Evolutionary conservation across 1,284 basidiomycete genomes (phyloP), one percentile per base, ranked within the genome.

Genomic region (Ganoderma sinense): DNA sequence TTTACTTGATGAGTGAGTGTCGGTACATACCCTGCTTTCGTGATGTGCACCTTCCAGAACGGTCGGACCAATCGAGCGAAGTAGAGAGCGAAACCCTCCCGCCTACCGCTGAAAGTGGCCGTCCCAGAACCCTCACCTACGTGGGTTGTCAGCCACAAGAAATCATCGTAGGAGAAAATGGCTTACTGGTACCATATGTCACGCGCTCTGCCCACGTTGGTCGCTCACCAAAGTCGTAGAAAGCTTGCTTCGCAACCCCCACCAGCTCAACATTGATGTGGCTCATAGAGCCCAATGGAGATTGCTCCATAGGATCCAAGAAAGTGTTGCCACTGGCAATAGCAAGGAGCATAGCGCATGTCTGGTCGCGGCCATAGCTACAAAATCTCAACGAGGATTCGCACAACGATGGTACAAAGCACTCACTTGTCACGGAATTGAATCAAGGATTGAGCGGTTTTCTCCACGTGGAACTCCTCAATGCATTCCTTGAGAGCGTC

Each of bases 271-370:
- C 83, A 68, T 83, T 87, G 39, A 91, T 80, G 29, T 83, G 84
- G 56, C 82, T 84, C 65, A 92, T 82, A 4, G 81, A 84, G 26
- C 87, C 87, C 26, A 84, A 75, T n/a, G 82, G 78, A 29, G 84
- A 80, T 65, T 83, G 82, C 65, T 89, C 87, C 40, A 81, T 80
- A 33, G 83, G 79, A 72, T 91, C 89, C 67, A 94, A 79, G 81
- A 91, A 94, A 0, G 90, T 90, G 76, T 94, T 94, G 40, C 93
- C 93, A 73, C 91, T 87, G 2, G 93, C 91, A 66, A 88, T 88
- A 18, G 91, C 93, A 16, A 98, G 86, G n/a, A 96, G 88, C 91
- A 97, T 97, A 16, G 95, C 92, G 77, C 95, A 97, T 1, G 94
- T 93, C 78, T 98, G 94, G 78, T 96, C 93, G 63, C 93, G 88